Evolutionary conservation across 2,329 filamentous ascomycete genomes (phyloP).

Genomic region (Fusarium haematococcum): DNA sequence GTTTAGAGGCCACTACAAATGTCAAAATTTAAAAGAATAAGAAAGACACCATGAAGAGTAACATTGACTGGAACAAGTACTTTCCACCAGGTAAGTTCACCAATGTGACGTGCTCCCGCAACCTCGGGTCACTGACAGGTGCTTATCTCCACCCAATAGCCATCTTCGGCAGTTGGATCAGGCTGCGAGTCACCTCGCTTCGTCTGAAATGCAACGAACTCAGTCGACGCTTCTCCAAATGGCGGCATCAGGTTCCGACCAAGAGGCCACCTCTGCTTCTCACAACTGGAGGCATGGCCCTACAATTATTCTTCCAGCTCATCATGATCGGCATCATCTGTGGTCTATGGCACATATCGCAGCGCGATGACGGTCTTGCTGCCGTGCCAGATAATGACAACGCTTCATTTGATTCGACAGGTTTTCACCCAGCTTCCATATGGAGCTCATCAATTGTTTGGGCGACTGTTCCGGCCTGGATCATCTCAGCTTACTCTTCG

Average conservation of each 20-base stretch:
- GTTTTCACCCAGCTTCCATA: not conserved
- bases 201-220: not conserved
- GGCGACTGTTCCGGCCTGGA: not conserved
- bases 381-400: not conserved
- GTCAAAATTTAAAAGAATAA: not conserved
- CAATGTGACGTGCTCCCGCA: not conserved
- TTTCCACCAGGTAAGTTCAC: not conserved
- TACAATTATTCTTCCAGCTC: not conserved
- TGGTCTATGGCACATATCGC: not conserved
- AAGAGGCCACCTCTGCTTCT: not conserved
- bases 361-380: not conserved
- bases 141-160: not conserved
- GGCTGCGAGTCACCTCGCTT: not conserved
- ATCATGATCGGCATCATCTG: not conserved
- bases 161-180: not conserved
- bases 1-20: not conserved
- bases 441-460: not conserved
- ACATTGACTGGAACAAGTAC: not conserved
- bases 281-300: not conserved
- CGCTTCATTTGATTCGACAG: not conserved
- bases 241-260: not conserved
- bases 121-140: not conserved
- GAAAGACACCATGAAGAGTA: not conserved
- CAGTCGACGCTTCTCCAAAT: not conserved
- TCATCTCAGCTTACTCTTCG: not conserved